Evolutionary conservation across 1,284 basidiomycete species (phyloP), one percentile per base, ranked within the genome.

Genomic region (Coniferiporia weirii): DNA sequence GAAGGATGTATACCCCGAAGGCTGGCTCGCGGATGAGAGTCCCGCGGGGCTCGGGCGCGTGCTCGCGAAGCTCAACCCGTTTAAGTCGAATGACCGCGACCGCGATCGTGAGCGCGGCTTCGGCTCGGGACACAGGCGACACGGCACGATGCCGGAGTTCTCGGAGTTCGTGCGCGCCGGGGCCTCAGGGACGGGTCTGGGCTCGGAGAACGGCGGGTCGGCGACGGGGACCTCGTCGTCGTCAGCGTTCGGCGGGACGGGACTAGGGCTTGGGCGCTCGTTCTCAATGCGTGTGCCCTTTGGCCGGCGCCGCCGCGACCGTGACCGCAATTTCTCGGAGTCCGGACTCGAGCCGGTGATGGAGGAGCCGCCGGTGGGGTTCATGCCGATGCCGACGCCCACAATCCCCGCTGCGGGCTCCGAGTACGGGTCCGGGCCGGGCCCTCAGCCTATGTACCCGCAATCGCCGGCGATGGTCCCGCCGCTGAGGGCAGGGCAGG

Each of bases 11-110:
- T 59, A 56, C 40, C 61, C 61, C 5, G 34, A 38, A 19, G 57
- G 57, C 9, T 62, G 61, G 61, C 56, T 59, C 35, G 19, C 48
- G 38, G 59, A 52, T 20, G 56, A 55, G 17, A 44, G 61, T 20
- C 6, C 35, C 19, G 22, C 40, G 20, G 36, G 27, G 8, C 38
- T 59, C n/a, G 60, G 55, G 15, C 51, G 56, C 36, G 19, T 50
- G 13, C 44, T 62, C 22, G 44, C 59, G 17, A 48, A 52, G 17
- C 40, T 61, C 5, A 61, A 61, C 17, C 60, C 60, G 15, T 61
- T 61, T 36, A 53, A 56, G 20, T 32, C 50, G 34, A n/a, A 44
- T 5, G 27, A 27, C 27, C 27, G 27, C 27, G 27, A 27, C 5
- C 27, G 27, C 5, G 27, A 27, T 10, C 58, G 32, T 8, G 40